Conservation (phyloP, 1,284 basidiomycete genomes). For the Melampsora occidentalis region DNA sequence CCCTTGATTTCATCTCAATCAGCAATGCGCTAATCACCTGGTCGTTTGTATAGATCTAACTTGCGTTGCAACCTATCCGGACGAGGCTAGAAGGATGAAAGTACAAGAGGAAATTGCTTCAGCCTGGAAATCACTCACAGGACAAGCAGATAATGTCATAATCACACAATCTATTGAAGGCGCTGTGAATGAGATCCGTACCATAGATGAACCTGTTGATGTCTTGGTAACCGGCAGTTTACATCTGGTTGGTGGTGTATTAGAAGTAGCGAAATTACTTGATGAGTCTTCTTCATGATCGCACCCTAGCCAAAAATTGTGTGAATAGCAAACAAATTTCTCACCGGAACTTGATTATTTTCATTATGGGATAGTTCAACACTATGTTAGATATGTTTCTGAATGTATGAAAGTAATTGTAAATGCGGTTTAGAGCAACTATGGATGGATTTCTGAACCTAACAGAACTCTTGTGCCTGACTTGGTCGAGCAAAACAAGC, state of each 20-base stretch:
- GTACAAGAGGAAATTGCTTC: conserved; percentile 72
- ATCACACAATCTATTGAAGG: conserved; percentile 86
- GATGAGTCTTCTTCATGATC: background rate
- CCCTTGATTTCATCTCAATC: too few species aligned
- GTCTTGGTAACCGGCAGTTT: conserved; percentile 88
- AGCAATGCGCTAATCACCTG: background rate
- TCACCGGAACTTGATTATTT: too few species aligned
- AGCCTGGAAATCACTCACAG: conserved; percentile 68
- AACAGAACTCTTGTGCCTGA: too few species aligned
- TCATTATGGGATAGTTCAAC: too few species aligned
- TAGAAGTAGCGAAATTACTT: conserved; percentile 53
- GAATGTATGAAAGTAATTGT: too few species aligned
- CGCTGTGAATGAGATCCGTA: conserved; percentile 60
- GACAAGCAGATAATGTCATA: conserved; percentile 64
- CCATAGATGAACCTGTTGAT: conserved; percentile 54
- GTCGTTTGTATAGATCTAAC: conserved; percentile 16
- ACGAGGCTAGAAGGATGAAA: conserved; percentile 66
- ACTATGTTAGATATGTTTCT: too few species aligned
- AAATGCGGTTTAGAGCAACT: too few species aligned
- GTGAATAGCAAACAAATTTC: too few species aligned
- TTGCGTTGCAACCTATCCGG: conserved; percentile 60
- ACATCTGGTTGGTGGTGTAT: conserved; percentile 89
- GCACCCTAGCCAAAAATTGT: too few species aligned
- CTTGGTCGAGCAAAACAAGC: too few species aligned
- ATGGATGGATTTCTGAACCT: too few species aligned